Base-by-base conservation (phyloP, 192 early-diverging fungal species). In the Geosiphon pyriformis region DNA sequence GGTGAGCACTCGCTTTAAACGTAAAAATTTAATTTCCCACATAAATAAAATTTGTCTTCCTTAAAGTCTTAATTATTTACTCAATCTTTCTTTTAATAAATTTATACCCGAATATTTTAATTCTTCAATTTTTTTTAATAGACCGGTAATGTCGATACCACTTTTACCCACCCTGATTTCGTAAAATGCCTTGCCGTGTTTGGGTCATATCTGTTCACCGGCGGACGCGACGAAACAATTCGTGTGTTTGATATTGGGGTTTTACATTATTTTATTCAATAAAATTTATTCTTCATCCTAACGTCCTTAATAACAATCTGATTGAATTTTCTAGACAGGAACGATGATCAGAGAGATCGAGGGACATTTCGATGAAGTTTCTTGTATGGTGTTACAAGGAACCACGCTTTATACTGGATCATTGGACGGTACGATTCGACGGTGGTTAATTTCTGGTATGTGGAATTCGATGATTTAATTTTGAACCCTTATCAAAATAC, bases 281-380 rank as follows among this genome's bases (percentile, higher is more conserved):
- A 35, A 17, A 34, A 1, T 23, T 61, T 4, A 33, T 37, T 17
- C 17, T 10, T 55, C 23, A 42, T 56, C n/a, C n/a, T n/a, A n/a
- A n/a, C n/a, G n/a, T n/a, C 42, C 11, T 12, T 31, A 20, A 37
- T 35, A 59, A 22, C 18, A 11, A 51, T 31, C 31, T 33, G 8
- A 49, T n/a, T 20, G 29, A 22, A 59, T 17, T 32, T 37, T 34
- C 23, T 59, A 94, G 92, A 81, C 82, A 15, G 91, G 87, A 53
- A 81, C 90, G 33, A 74, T 90, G 12, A 76, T 94, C n/a, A 80
- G 82, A 25, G 78, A 81, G 15, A 85, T 98, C 31, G 82, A 87
- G 30, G 93, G 89, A 3, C 96, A 98, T 68, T 94, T 89, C 63
- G 94, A 93, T 68, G 94, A 96, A 71, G 87, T 98, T 1, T 83